phyloP scores from a whole-genome alignment of 495 filamentous ascomycete species.

The Bacidia rubella region DNA sequence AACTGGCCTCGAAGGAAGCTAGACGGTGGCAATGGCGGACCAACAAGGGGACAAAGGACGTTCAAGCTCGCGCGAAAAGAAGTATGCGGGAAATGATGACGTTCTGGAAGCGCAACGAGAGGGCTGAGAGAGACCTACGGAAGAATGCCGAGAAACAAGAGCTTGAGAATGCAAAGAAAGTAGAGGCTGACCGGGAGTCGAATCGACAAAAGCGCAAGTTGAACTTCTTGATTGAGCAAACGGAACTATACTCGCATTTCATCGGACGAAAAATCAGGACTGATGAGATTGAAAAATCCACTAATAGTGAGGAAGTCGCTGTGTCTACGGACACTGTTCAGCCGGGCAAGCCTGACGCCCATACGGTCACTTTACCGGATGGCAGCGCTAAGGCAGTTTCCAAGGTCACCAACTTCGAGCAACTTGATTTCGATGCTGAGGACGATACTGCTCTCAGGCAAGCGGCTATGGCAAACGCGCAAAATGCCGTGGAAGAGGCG shows the following conservation, averaged over 20 bases:
- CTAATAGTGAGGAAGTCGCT: constrained; percentile 60
- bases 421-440: constrained; percentile 89
- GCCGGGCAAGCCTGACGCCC: constrained; percentile 31
- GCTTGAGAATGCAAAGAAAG: constrained; percentile 89
- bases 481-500: constrained; percentile 89
- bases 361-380: constrained; percentile 43
- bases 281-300: constrained; percentile 74
- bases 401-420: constrained; percentile 85
- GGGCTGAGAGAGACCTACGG: constrained; percentile 86
- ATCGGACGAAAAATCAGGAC: constrained; percentile 99
- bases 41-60: constrained; percentile 97
- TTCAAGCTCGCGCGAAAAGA: constrained; percentile 89
- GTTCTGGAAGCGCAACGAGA: constrained; percentile 99
- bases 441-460: constrained; percentile 70
- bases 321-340: constrained; percentile 34
- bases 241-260: constrained; percentile 97
- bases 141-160: constrained; percentile 93
- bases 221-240: constrained; percentile 98
- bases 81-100: constrained; percentile 99
- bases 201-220: constrained; percentile 96
- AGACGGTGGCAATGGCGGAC: constrained; percentile 93
- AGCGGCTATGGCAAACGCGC: constrained; percentile 89
- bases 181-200: constrained; percentile 91
- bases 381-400: constrained; percentile 40
- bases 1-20: constrained; percentile 93